These are phyloP conservation scores for Verbascum thapsus DNA, from an alignment of 257 asterid species.

Conservation along the genomic window DNA sequence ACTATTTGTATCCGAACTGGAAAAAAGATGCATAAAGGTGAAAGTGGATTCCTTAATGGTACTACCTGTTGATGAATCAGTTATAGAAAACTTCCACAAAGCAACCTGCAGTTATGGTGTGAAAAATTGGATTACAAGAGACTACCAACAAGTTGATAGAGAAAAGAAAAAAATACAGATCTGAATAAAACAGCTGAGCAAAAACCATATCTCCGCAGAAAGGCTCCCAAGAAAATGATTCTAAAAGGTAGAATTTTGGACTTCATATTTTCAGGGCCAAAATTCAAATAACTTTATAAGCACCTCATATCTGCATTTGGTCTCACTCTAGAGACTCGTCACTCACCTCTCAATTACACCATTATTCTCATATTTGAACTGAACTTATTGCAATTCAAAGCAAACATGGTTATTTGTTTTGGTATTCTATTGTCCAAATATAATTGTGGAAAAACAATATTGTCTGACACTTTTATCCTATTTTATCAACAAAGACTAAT, in stretches of 20 bases:
- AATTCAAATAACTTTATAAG: too few species aligned
- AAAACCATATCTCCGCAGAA: background rate
- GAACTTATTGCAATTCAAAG: too few species aligned
- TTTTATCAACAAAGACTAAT: too few species aligned
- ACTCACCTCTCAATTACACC: too few species aligned
- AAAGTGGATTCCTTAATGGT: slow-evolving; percentile 24
- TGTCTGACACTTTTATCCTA: too few species aligned
- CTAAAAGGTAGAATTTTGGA: background rate
- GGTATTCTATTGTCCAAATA: too few species aligned
- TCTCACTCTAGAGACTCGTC: too few species aligned
- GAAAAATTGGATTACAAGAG: slow-evolving; percentile 23
- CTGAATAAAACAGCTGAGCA: slow-evolving; percentile 6
- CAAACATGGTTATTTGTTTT: too few species aligned
- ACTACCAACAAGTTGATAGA: slow-evolving; percentile 21
- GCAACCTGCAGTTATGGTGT: slow-evolving; percentile 68
- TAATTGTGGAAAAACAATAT: too few species aligned
- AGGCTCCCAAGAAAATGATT: slow-evolving; percentile 21
- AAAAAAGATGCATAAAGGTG: slow-evolving; percentile 17
- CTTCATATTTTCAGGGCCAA: background rate
- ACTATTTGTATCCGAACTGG: slow-evolving; percentile 25
- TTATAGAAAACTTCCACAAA: slow-evolving; percentile 73
- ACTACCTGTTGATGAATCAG: slow-evolving; percentile 70
- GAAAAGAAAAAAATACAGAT: background rate
- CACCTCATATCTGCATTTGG: too few species aligned
- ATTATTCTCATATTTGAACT: too few species aligned